Conservation (phyloP, 805 yeast species). For the Metschnikowia chrysomelidarum region DNA sequence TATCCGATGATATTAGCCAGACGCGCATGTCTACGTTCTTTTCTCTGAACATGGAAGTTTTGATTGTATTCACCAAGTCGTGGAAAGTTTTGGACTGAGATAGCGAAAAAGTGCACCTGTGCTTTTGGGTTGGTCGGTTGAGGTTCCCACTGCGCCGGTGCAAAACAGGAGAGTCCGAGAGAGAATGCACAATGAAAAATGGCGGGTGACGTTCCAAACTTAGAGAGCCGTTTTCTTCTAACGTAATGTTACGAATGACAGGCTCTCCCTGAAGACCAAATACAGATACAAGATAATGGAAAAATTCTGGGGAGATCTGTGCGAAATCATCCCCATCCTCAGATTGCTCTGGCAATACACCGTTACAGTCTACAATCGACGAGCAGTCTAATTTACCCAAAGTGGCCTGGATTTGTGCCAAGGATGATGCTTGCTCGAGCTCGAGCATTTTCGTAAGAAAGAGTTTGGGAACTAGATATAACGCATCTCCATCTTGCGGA, state of each 20-base stretch:
- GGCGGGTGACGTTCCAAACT: constrained; percentile 39
- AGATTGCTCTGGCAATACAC: constrained; percentile 36
- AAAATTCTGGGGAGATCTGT: constrained; percentile 44
- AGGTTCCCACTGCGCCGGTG: constrained; percentile 3
- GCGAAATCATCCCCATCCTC: constrained; percentile 21
- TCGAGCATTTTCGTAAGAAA: constrained; percentile 45
- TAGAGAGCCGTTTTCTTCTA: constrained; percentile 26
- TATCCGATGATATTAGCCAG: constrained; percentile 35
- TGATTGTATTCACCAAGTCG: constrained; percentile 30
- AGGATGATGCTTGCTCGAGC: constrained; percentile 12
- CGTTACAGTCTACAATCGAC: constrained; percentile 43
- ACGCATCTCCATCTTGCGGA: constrained; percentile 44
- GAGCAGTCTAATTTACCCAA: constrained; percentile 50
- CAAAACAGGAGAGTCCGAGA: constrained; percentile 20
- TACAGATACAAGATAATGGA: constrained; percentile 47
- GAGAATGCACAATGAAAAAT: constrained; percentile 32
- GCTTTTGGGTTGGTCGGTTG: constrained; percentile 9
- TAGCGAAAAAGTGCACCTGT: constrained; percentile 17
- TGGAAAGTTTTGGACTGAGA: constrained; percentile 36
- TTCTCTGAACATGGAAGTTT: constrained; percentile 21
- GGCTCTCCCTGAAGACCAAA: constrained; percentile 49
- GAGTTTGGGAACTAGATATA: constrained; percentile 46
- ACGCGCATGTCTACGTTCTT: constrained; percentile 26
- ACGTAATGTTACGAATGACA: constrained; percentile 29
- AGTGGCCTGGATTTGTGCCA: constrained; percentile 25